These are phyloP conservation scores for Zizania palustris DNA, from an alignment of 202 grass and related monocot genomes.

Conservation along the genomic window DNA sequence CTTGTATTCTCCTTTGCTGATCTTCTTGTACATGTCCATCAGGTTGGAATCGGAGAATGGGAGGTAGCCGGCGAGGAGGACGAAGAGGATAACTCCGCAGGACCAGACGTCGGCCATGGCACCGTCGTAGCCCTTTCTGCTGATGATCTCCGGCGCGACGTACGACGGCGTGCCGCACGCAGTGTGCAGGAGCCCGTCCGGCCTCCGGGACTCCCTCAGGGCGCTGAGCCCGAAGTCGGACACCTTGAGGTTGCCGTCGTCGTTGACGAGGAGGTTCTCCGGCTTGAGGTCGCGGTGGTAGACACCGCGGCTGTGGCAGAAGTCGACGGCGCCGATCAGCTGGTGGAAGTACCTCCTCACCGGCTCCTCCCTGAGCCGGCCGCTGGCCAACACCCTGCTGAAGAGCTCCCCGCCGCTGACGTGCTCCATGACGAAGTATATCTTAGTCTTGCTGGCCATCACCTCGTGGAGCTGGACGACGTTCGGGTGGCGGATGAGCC, in stretches of 20 bases:
- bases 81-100: constrained; percentile 65
- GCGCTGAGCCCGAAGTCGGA: constrained; percentile 66
- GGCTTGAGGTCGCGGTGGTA: constrained; percentile 71
- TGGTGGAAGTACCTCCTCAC: constrained; percentile 71
- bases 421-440: constrained; percentile 81
- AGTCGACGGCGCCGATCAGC: constrained; percentile 54
- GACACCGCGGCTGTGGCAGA: constrained; percentile 59
- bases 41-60: constrained; percentile 57
- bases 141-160: constrained; percentile 56
- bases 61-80: constrained; percentile 64
- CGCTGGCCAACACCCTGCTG: constrained; percentile 47
- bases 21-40: constrained; percentile 64
- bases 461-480: constrained; percentile 67
- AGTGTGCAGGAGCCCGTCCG: constrained; percentile 59
- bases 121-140: constrained; percentile 58
- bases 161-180: constrained; percentile 64
- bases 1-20: constrained; percentile 56
- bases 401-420: constrained; percentile 69
- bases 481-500: constrained; percentile 59
- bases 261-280: constrained; percentile 70
- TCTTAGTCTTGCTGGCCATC: constrained; percentile 66
- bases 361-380: constrained; percentile 48
- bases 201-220: constrained; percentile 47
- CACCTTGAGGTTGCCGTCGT: constrained; percentile 66
- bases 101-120: constrained; percentile 70